Evolutionary conservation across 148 eudicot genomes (phyloP), one percentile per base, ranked within the genome.

Genomic region (Rhododendron vialii): DNA sequence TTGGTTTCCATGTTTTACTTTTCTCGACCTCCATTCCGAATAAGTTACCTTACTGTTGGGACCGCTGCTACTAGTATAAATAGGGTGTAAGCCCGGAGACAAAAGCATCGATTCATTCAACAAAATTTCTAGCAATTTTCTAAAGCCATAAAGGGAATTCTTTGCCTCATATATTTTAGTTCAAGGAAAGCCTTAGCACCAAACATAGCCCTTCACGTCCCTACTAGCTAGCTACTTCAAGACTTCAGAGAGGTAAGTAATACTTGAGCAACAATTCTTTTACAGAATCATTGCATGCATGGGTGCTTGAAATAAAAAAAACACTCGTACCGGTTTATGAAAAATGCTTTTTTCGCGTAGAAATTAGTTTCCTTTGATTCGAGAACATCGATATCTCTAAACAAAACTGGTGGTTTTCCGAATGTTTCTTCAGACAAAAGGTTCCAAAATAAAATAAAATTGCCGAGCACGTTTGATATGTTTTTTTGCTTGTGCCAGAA

Each of bases 111-210:
- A 41, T 22, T 61, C 67, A 61, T 22, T 61, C 67, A 7, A 61
- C 4, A 20, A 61, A 61, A 61, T 3, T 22, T 61, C 26, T 4
- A 61, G 67, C 7, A 11, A 20, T 61, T 22, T 59, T 61, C 20
- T 53, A 78, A 83, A 86, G 73, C 20, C 38, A 28, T 35, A 36
- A 11, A 24, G 2, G 48, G 6, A 18, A 45, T 5, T 88, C 26
- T 47, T 84, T 87, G 88, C 88, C 92, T 91, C 15, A 51, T 59
- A 69, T 65, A 80, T 89, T 89, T 51, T 69, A 88, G 86, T 89
- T 81, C 87, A 88, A 45, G 79, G 26, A 87, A 88, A 80, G 67
- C 38, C 59, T 82, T 45, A 11, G 5, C 18, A 33, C 4, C 5
- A 33, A 3, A 18, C 36, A 33, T n/a, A 84, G 28, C 48, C 79